A percentile compares a stretch with the other conserved stretches of the same genome.
Evolutionary conservation across 78 protist species (phyloP).

Genomic region (Dictyostelium brefeldianum): DNA sequence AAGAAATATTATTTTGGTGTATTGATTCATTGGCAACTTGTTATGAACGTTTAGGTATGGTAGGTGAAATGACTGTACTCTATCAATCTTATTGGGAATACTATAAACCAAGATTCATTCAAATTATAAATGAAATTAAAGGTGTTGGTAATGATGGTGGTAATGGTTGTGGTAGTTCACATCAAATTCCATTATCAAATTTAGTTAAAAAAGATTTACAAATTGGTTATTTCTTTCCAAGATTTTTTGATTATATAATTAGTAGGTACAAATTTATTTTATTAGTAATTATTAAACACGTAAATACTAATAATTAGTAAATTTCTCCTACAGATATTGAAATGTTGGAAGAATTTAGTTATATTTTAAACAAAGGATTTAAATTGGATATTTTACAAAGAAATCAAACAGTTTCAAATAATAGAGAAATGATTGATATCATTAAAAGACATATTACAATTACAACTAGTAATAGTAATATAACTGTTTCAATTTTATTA

Average conservation of each 20-base stretch:
- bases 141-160: background rate
- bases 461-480: conserved; percentile 9
- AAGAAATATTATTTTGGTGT: conserved; percentile 56
- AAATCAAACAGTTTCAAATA: background rate
- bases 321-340: conserved; percentile 35
- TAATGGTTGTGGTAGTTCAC: background rate
- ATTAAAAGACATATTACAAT: conserved; percentile 51
- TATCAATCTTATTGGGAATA: conserved; percentile 58
- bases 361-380: conserved; percentile 22
- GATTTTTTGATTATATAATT: conserved; percentile 61
- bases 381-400: conserved; percentile 57
- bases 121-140: conserved; percentile 33
- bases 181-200: conserved; percentile 35
- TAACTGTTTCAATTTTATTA: conserved; percentile 30
- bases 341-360: conserved; percentile 60
- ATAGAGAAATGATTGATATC: conserved; percentile 24
- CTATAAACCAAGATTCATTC: conserved; percentile 49
- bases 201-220: conserved; percentile 50
- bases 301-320: background rate
- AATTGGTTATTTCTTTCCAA: conserved; percentile 67
- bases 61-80: conserved; percentile 70
- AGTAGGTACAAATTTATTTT: background rate
- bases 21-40: conserved; percentile 45
- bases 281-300: background rate
- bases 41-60: conserved; percentile 68